These are phyloP conservation scores for Panicum miliaceum DNA, from an alignment of 176 grass and related monocot genomes.

Conservation along the genomic window DNA sequence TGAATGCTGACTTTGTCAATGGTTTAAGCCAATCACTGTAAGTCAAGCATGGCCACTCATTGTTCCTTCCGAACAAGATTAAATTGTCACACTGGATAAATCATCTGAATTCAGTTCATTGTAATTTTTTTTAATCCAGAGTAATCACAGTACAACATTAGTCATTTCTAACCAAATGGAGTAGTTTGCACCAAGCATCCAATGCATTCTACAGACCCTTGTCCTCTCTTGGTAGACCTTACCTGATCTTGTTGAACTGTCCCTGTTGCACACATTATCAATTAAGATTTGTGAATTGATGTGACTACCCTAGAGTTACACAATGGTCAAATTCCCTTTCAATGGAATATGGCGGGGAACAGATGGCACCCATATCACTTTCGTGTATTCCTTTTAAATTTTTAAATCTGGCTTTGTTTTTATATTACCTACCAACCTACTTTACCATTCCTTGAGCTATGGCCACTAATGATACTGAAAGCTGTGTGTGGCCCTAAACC, in stretches of 20 bases:
- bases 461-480: conserved; percentile 38
- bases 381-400: conserved; percentile 9
- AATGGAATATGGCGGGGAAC: conserved; percentile 27
- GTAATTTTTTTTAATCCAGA: neutral
- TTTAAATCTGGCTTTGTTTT: conserved; percentile 2
- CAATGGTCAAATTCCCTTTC: conserved; percentile 20
- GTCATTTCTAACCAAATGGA: neutral
- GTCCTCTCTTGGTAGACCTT: conserved; percentile 15
- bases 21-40: conserved; percentile 4
- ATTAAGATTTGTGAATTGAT: conserved; percentile 6
- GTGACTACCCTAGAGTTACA: conserved; percentile 5
- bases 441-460: conserved; percentile 25
- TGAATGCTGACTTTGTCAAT: neutral
- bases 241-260: neutral
- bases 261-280: conserved; percentile 23
- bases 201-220: neutral
- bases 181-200: neutral
- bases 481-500: neutral
- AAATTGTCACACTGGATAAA: neutral
- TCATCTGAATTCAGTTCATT: neutral
- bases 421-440: conserved; percentile 10
- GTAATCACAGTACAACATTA: neutral
- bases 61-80: neutral
- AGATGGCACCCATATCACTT: conserved; percentile 31
- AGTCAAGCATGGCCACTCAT: conserved; percentile 4